phyloP scores from a whole-genome alignment of 2,329 filamentous ascomycete species.

The Lecanicillium sp. region DNA sequence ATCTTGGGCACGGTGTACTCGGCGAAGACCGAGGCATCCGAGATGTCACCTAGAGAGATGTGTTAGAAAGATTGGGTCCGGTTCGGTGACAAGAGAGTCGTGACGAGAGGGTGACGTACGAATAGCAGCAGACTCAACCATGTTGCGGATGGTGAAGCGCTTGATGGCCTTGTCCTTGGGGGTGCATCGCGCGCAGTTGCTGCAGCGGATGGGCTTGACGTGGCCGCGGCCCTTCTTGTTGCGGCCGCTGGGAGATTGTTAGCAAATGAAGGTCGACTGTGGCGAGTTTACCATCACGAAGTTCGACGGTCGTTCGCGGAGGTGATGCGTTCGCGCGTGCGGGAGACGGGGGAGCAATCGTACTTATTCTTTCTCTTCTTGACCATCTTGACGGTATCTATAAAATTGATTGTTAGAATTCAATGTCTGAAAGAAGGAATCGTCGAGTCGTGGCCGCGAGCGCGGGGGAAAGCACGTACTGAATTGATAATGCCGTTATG shows the following conservation, averaged over 20 bases:
- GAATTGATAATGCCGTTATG: conserved; percentile 13
- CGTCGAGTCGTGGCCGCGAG: background rate
- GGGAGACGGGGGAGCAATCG: conserved; percentile 24
- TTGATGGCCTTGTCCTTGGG: conserved; percentile 99
- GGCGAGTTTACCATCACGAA: background rate
- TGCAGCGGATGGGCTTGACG: conserved; percentile 93
- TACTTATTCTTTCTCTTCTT: conserved; percentile 69
- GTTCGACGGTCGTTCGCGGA: too few relatives aligned
- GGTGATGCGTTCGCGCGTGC: too few relatives aligned
- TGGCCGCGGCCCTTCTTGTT: conserved; percentile 99
- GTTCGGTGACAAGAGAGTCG: background rate
- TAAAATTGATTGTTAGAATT: conserved; percentile 26
- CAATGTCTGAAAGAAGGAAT: conserved; percentile 18
- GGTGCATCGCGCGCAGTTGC: conserved; percentile 73
- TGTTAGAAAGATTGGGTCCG: conserved; percentile 12
- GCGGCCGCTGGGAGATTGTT: conserved; percentile 62
- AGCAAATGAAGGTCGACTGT: conserved; percentile 15
- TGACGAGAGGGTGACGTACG: conserved; percentile 60
- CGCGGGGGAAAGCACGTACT: conserved; percentile 15
- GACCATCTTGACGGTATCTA: conserved; percentile 60
- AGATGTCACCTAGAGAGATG: conserved; percentile 82
- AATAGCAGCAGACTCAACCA: conserved; percentile 99
- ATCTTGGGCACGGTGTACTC: conserved; percentile 99
- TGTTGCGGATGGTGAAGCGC: conserved; percentile 99
- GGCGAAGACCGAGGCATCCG: conserved; percentile 96